Percentiles rank a stretch among this genome's conserved stretches.
These are phyloP conservation scores for Cladosporium sp. DNA, from an alignment of 2,329 filamentous ascomycete genomes.

Conservation along the genomic window DNA sequence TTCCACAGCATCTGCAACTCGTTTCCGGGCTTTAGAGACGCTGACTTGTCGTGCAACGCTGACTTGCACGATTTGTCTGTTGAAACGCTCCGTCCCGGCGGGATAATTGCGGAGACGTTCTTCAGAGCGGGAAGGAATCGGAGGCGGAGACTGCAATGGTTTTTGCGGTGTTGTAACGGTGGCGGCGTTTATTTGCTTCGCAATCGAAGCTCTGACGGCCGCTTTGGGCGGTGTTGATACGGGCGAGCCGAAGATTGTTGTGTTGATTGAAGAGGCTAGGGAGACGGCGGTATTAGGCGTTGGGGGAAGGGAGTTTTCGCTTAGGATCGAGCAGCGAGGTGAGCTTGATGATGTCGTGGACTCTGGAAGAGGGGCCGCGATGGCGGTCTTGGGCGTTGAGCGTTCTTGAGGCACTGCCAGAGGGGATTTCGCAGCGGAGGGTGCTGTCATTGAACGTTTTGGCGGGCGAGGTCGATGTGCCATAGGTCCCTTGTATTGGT, in stretches of 20 bases:
- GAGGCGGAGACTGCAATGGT: not conserved
- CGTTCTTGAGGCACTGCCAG: slow-evolving; percentile 5
- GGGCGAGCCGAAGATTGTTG: slow-evolving; percentile 9
- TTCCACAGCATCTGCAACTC: slow-evolving; percentile 14
- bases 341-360: not conserved
- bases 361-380: not conserved
- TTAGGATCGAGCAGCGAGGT: not conserved
- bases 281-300: slow-evolving; percentile 9
- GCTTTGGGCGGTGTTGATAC: not conserved
- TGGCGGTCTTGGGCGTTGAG: slow-evolving; percentile 1
- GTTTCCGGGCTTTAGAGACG: slow-evolving; percentile 9
- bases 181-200: not conserved
- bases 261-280: slow-evolving; percentile 2
- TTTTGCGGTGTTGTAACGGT: not conserved
- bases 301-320: slow-evolving; percentile 10
- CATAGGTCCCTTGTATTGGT: slow-evolving; percentile 18
- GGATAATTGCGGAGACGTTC: slow-evolving; percentile 13
- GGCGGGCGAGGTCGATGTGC: slow-evolving; percentile 1
- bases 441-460: slow-evolving; percentile 10
- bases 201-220: not conserved
- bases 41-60: slow-evolving; percentile 12
- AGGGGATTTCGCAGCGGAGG: not conserved
- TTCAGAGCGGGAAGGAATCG: not conserved
- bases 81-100: slow-evolving; percentile 13
- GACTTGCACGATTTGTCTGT: slow-evolving; percentile 12